phyloP scores from a whole-genome alignment of 2,329 filamentous ascomycete genomes.

The Apiospora kogelbergensis region DNA sequence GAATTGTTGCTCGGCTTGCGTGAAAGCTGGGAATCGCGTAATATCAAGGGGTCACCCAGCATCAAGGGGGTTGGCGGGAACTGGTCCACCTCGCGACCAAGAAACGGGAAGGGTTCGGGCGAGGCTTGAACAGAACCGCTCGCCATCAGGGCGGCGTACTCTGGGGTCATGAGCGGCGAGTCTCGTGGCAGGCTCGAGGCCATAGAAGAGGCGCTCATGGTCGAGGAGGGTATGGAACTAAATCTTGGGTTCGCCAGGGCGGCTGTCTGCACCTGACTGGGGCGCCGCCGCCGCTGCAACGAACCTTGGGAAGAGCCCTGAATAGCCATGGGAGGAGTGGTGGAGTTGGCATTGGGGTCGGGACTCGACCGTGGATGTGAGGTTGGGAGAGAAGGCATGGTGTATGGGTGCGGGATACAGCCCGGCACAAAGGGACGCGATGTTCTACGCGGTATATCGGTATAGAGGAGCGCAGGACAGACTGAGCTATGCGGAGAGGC shows the following conservation, averaged over 20 bases:
- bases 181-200: slow-evolving; percentile 55
- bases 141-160: slow-evolving; percentile 51
- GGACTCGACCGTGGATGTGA: slow-evolving; percentile 31
- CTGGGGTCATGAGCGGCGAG: slow-evolving; percentile 59
- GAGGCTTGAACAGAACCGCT: slow-evolving; percentile 67
- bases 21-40: slow-evolving; percentile 71
- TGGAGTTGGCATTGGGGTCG: slow-evolving; percentile 28
- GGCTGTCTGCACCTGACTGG: slow-evolving; percentile 48
- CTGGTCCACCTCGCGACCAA: slow-evolving; percentile 54
- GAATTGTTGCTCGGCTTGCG: slow-evolving; percentile 61
- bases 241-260: slow-evolving; percentile 38
- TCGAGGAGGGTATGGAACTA: slow-evolving; percentile 47
- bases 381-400: slow-evolving; percentile 34
- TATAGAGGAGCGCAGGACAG: slow-evolving; percentile 23
- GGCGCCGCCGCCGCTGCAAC: slow-evolving; percentile 42
- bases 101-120: slow-evolving; percentile 54
- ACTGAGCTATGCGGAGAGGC: slow-evolving; percentile 12
- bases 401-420: slow-evolving; percentile 21
- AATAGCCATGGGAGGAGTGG: slow-evolving; percentile 42
- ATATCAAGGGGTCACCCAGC: slow-evolving; percentile 72
- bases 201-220: slow-evolving; percentile 56
- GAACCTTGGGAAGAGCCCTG: slow-evolving; percentile 39
- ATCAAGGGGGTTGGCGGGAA: slow-evolving; percentile 58
- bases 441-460: slow-evolving; percentile 23
- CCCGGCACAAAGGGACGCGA: slow-evolving; percentile 25